Base-by-base conservation (phyloP, 176 grass and related monocot genomes). In the Oryza brachyantha region DNA sequence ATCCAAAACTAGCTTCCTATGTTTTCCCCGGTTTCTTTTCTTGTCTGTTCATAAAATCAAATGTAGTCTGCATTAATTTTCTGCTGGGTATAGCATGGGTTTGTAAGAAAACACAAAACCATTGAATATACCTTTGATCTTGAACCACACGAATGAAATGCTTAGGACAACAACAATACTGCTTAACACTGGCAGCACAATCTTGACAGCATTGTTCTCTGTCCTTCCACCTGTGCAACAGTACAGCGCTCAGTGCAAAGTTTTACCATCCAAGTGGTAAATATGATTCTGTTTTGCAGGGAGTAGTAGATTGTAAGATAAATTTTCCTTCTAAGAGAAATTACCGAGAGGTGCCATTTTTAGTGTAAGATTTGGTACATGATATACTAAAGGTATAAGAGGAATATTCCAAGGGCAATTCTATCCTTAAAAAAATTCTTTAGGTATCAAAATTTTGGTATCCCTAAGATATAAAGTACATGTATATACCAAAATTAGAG, bases 141-240 rank as follows among this genome's bases (percentile, higher is more conserved):
- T 78, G 39, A 74, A 19, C 74, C 52, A 79, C 21, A 48, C 3
- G 4, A 67, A 36, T 29, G 73, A 66, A 73, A 79, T 61, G 86
- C 45, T 73, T 48, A 68, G 19, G 6, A 79, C 29, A 12, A 27
- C 13, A 10, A 28, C 3, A 24, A 28, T 60, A 60, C 46, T 0
- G 0, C 22, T 3, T 26, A 60, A 27, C 9, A 28, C 24, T 60
- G 57, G 57, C 57, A 60, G 10, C 0, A 25, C 57, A 5, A 60
- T 74, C 13, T 50, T 88, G 48, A 79, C 4, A 1, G 34, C 31
- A 38, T 26, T 61, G 28, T 0, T 45, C 26, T 45, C 64, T 8
- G 25, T 0, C 10, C 32, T 79, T 40, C 19, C 22, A 46, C 61
- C 86, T 88, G 19, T 55, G 16, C 17, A 50, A 50, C 46, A 50